phyloP scores from a whole-genome alignment of 306 rosid species.

The Lathyrus sativus region DNA sequence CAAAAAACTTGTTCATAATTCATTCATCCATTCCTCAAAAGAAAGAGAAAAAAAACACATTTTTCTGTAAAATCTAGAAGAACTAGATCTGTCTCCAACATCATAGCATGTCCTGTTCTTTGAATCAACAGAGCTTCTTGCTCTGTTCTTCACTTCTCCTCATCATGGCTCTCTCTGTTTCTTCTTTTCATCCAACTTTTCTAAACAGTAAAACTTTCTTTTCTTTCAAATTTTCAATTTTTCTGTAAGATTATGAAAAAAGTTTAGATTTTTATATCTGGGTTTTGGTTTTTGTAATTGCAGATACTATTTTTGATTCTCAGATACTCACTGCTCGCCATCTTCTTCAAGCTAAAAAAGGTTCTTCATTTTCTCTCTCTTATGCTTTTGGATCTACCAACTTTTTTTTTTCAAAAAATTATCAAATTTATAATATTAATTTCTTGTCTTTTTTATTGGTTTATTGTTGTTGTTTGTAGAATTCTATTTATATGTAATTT shows the following conservation, averaged over 20 bases:
- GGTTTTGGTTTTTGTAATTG: constrained; percentile 22
- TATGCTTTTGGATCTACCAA: constrained; percentile 34
- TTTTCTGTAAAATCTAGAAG: background rate
- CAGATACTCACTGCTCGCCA: constrained; percentile 54
- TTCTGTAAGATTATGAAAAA: background rate
- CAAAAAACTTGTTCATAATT: background rate
- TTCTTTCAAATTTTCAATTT: background rate
- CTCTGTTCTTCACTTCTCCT: constrained; percentile 45
- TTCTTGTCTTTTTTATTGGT: background rate
- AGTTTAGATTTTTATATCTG: constrained; percentile 1
- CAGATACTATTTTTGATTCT: constrained; percentile 61
- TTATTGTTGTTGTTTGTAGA: background rate
- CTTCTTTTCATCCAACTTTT: constrained; percentile 56
- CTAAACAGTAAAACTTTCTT: constrained; percentile 53
- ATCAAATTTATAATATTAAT: background rate
- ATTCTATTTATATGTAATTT: background rate
- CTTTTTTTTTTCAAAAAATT: background rate
- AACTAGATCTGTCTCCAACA: constrained; percentile 34
- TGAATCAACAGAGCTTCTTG: constrained; percentile 44
- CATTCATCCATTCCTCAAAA: background rate
- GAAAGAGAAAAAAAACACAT: background rate
- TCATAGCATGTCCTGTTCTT: constrained; percentile 47
- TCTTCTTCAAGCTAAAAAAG: constrained; percentile 87
- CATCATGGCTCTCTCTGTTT: constrained; percentile 44
- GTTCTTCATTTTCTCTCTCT: constrained; percentile 40